Evolutionary conservation across 345 rosid species (phyloP).

Genomic region (Triadica sebifera): DNA sequence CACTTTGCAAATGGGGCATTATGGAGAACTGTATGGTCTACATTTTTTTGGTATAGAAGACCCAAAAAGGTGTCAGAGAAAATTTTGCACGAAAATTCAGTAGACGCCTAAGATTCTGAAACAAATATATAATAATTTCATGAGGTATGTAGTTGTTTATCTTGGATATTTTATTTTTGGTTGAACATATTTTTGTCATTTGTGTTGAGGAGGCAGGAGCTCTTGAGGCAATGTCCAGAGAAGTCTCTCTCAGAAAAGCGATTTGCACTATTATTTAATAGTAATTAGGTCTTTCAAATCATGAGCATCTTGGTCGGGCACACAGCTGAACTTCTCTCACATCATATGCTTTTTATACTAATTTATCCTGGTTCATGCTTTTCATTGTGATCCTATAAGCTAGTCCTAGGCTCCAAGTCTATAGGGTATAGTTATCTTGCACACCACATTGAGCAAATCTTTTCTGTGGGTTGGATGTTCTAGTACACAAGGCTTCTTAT

Average conservation of each 20-base stretch:
- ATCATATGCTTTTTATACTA: neutral
- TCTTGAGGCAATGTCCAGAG: neutral
- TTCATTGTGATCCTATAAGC: neutral
- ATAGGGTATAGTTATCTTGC: too few relatives aligned
- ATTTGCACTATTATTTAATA: neutral
- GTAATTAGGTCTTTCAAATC: neutral
- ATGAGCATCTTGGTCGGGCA: neutral
- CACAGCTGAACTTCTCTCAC: neutral
- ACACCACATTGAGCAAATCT: neutral
- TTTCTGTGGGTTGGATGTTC: neutral
- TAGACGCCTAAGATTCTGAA: slow-evolving; percentile 20
- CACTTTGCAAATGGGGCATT: slow-evolving; percentile 82
- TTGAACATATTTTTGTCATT: neutral
- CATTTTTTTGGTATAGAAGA: slow-evolving; percentile 56
- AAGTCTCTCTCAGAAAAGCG: neutral
- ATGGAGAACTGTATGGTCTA: slow-evolving; percentile 60
- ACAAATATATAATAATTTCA: slow-evolving; percentile 16
- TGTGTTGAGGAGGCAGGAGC: neutral
- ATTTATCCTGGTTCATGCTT: neutral
- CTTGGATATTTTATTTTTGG: neutral
- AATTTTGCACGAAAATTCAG: neutral
- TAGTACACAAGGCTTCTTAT: neutral
- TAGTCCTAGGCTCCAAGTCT: too few relatives aligned
- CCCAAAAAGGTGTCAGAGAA: slow-evolving; percentile 30
- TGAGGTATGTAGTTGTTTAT: slow-evolving; percentile 16